phyloP scores from a whole-genome alignment of 257 asterid species.

The Solanum paucissectum region DNA sequence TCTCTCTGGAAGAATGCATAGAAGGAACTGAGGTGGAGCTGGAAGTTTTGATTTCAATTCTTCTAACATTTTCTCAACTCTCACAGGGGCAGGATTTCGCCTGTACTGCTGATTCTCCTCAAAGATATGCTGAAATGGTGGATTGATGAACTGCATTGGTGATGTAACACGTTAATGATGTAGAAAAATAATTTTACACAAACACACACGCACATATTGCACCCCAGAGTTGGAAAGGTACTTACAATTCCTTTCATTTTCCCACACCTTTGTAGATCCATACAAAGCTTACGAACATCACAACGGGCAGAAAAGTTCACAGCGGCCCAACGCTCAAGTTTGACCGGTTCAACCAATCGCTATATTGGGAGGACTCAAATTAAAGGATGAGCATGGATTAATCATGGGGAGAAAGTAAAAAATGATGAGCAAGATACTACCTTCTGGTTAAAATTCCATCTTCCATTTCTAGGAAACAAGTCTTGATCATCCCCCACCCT shows the following conservation, averaged over 20 bases:
- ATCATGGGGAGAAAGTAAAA: not conserved
- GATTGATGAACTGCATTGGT: constrained; percentile 13
- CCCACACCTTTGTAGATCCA: constrained; percentile 31
- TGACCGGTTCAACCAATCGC: constrained; percentile 34
- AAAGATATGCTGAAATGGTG: constrained; percentile 8
- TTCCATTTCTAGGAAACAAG: constrained; percentile 40
- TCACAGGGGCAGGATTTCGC: constrained; percentile 26
- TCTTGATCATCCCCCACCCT: constrained; percentile 40
- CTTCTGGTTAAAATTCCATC: constrained; percentile 72
- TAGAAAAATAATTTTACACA: not conserved
- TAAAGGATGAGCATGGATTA: not conserved
- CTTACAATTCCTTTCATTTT: constrained; percentile 62
- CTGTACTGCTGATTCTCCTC: constrained; percentile 37
- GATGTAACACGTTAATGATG: not conserved
- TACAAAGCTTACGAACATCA: constrained; percentile 13
- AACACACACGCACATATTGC: not conserved
- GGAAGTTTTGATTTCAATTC: constrained; percentile 26
- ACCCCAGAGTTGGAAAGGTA: not conserved
- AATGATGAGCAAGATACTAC: constrained; percentile 13
- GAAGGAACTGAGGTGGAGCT: constrained; percentile 37
- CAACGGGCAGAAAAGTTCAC: constrained; percentile 65
- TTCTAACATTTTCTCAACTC: constrained; percentile 55
- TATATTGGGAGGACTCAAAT: constrained; percentile 12
- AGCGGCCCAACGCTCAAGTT: constrained; percentile 35
- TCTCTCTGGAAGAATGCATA: constrained; percentile 56